Base-by-base conservation (phyloP, 2,329 filamentous ascomycete genomes). In the Truncatella angustata region DNA sequence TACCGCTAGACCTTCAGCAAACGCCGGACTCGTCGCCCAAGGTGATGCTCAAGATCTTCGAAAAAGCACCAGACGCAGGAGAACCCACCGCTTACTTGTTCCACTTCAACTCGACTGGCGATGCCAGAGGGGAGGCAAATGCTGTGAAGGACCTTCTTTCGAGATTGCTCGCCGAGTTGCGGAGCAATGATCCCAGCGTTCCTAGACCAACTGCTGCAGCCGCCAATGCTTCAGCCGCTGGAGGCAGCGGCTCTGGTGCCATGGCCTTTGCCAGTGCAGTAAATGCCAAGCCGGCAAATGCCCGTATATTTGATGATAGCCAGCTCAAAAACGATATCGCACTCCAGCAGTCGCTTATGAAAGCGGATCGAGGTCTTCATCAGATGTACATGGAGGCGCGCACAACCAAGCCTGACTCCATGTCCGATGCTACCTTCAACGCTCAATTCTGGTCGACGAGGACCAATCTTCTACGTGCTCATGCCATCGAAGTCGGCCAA, bases 381-480 rank as follows among this genome's bases (percentile, higher is more conserved):
- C 85, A 89, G 66, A 94, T 92, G 39, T 97, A 97, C 67, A 86
- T 91, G 73, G 91, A 96, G 64, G 88, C 91, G 0, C 76, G 91
- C 45, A 79, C 82, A 49, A 88, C 89, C 7, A 96, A 96, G 64
- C 91, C 93, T 0, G 88, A 93, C 6, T 86, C 88, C 2, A 87
- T 97, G 55, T 87, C 87, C 0, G 84, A 88, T 24, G 82, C 82
- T 2, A 87, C 91, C 40, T 96, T 97, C 69, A 91, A 93, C 60
- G 78, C 85, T 1, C 93, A 97, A 67, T 99, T 99, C 73, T 99
- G 94, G 94, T 90, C 91, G 1, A 90, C 91, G 2, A 82, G 95
- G 42, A 82, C 92, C 43, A 91, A 91, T 66, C 76, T 97, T 28
- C 79, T 99, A 26, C 88, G 94, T 11, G 88, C 93, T 0, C 90